phyloP scores from a whole-genome alignment of 257 asterid genomes.

The Ligustrum vulgare region DNA sequence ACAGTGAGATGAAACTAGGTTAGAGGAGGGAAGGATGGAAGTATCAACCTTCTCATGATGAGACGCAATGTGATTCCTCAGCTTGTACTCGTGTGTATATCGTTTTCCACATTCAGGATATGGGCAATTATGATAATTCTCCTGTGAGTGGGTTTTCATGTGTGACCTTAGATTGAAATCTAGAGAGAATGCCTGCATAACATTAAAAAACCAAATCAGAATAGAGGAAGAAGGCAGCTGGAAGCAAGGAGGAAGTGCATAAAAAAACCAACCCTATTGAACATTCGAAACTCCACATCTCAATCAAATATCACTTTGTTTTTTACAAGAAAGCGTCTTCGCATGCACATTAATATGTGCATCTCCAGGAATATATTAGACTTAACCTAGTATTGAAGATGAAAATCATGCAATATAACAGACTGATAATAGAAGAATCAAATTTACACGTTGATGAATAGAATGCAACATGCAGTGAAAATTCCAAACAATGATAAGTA shows the following conservation, averaged over 20 bases:
- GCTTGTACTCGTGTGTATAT: conserved; percentile 96
- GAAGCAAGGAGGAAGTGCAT: not conserved
- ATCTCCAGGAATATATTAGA: not conserved
- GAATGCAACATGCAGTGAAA: not conserved
- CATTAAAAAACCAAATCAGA: not conserved
- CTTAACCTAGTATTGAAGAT: not conserved
- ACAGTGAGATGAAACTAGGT: not conserved
- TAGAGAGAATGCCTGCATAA: conserved; percentile 89
- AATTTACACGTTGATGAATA: not conserved
- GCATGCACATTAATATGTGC: not conserved
- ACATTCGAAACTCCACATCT: not conserved
- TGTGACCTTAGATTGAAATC: conserved; percentile 97
- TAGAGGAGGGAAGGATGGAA: conserved; percentile 14
- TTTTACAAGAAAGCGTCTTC: not conserved
- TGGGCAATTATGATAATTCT: conserved; percentile 94
- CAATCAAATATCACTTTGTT: not conserved
- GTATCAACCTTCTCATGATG: conserved; percentile 80
- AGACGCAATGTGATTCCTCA: conserved; percentile 79
- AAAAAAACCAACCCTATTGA: not conserved
- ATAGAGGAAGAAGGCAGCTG: conserved; percentile 5
- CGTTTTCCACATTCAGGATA: conserved; percentile 96
- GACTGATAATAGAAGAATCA: not conserved
- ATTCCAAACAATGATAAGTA: not conserved
- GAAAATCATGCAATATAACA: not conserved
- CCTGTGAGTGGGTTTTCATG: conserved; percentile 99